Conservation (phyloP, 306 rosid genomes). For the Ormosia emarginata region DNA sequence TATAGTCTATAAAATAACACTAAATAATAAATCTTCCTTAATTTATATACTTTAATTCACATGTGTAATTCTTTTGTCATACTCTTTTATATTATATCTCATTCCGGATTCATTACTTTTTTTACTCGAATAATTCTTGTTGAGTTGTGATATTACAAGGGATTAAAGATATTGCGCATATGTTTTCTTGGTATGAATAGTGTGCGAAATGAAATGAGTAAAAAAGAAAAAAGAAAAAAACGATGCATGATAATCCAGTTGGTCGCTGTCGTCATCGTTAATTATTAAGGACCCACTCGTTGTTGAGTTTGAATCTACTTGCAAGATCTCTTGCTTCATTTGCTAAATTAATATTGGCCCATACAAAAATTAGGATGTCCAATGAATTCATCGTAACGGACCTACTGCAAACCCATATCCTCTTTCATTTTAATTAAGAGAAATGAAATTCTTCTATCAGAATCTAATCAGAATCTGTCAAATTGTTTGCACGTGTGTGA, state of each 20-base stretch:
- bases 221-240: background rate
- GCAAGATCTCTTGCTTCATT: conserved; percentile 20
- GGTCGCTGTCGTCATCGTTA: background rate
- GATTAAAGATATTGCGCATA: background rate
- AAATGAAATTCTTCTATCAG: background rate
- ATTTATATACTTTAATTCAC: too few relatives aligned
- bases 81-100: too few relatives aligned
- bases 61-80: too few relatives aligned
- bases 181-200: background rate
- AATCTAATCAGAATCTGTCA: background rate
- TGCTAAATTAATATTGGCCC: conserved; percentile 34
- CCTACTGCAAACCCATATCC: conserved; percentile 28
- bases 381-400: conserved; percentile 1
- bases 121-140: too few relatives aligned
- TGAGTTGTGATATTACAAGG: too few relatives aligned
- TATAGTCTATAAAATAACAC: too few relatives aligned
- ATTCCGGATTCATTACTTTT: too few relatives aligned
- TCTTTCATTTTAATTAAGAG: background rate
- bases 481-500: conserved; percentile 25
- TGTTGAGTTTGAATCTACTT: conserved; percentile 36
- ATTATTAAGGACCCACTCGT: conserved; percentile 48
- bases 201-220: background rate
- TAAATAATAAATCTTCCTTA: too few relatives aligned
- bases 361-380: conserved; percentile 32
- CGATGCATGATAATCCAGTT: background rate